Percentiles rank a stretch among this genome's conserved stretches.
Evolutionary conservation across 257 asterid species (phyloP).

Genomic region (Jacaranda mimosifolia): DNA sequence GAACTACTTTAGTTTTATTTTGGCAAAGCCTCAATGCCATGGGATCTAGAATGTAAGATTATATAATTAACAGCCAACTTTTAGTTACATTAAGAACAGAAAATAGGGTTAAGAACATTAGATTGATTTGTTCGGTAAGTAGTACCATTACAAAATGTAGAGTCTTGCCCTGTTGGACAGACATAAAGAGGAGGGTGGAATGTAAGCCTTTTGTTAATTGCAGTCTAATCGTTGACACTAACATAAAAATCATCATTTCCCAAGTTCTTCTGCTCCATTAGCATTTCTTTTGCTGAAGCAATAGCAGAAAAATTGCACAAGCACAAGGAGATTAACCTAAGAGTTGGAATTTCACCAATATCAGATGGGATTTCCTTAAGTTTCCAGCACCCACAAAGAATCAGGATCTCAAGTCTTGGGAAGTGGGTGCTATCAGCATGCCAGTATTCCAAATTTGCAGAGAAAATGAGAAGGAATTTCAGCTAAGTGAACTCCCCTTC

Average conservation of each 20-base stretch:
- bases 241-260: not conserved
- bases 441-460: not conserved
- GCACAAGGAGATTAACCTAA: not conserved
- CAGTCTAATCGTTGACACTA: not conserved
- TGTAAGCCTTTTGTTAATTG: too few species aligned
- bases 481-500: slow-evolving; percentile 1
- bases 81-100: not conserved
- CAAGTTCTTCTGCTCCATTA: not conserved
- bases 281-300: not conserved
- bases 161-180: too few species aligned
- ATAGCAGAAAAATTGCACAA: not conserved
- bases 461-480: not conserved
- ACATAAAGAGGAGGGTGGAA: too few species aligned
- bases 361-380: not conserved
- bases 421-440: not conserved
- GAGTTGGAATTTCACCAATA: not conserved
- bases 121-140: not conserved
- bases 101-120: not conserved
- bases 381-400: not conserved
- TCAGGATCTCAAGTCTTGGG: not conserved
- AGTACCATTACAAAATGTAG: too few species aligned
- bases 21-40: too few species aligned
- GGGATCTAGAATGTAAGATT: too few species aligned
- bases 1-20: too few species aligned
- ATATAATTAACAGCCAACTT: too few species aligned